Base-by-base conservation (phyloP, 2,329 filamentous ascomycete genomes). In the Aspergillus niger region DNA sequence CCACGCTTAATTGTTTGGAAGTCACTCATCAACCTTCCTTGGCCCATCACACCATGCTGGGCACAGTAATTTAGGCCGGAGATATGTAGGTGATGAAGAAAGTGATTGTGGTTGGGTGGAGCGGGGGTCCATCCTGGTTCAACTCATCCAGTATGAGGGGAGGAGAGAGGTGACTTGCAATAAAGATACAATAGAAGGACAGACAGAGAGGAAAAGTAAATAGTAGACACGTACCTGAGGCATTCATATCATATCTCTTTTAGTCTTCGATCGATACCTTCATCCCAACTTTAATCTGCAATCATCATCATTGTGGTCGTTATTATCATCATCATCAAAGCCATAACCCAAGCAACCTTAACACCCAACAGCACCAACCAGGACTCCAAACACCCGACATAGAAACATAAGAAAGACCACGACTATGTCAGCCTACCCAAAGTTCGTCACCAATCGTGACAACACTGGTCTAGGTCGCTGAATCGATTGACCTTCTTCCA, bases 361-460 rank as follows among this genome's bases (percentile, higher is more conserved):
- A 13, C 47, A 26, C 44, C 44, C 11, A 50, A 50, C 28, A 49
- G 10, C 32, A 36, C 32, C 32, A 36, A 36, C 32, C 32, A 13
- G 5, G 32, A 36, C 32, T 5, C 47, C 47, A 49, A 49, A 1
- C 47, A 49, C 26, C 47, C 13, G 17, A 8, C 24, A 28, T 13
- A 26, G 26, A 20, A 15, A 44, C 39, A 26, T 36, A 43, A 55
- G 11, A 11, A 13, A 55, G 7, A n/a, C 13, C 8, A 36, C 1
- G 11, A 43, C 6, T 22, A 54, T 13, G 11, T 43, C n/a, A 36
- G 3, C 56, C 63, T 65, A 70, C 30, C 65, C 60, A 49, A 75
- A 71, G 56, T 74, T 74, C 26, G 75, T 77, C 55, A 77, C 70
- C 56, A 77, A 58, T 50, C 69, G 69, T 26, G 75, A 73, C 26